Conservation (phyloP, 768 basidiomycete genomes). For the Pluteus cervinus region DNA sequence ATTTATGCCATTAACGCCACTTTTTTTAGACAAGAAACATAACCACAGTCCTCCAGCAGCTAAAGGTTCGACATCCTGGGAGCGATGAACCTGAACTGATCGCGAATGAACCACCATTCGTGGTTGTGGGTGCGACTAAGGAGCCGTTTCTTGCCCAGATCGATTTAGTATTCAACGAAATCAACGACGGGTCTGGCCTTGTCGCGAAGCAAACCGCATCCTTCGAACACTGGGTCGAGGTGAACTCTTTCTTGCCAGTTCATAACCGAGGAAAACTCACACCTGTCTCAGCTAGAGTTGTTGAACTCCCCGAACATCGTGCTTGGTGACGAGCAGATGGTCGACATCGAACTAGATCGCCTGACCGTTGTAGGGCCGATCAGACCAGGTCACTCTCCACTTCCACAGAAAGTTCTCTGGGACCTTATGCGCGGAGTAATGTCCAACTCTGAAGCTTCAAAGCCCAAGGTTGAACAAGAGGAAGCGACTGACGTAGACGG, state of each 20-base stretch:
- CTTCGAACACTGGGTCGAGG: conserved; percentile 53
- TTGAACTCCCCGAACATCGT: conserved; percentile 24
- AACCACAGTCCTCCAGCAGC: conserved; percentile 34
- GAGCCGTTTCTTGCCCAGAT: conserved; percentile 42
- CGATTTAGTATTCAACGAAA: conserved; percentile 37
- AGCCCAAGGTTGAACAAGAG: too few species aligned
- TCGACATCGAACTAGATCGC: conserved; percentile 49
- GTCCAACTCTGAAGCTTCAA: too few species aligned
- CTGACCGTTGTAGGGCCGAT: conserved; percentile 33
- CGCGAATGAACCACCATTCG: conserved; percentile 35
- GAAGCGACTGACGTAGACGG: too few species aligned
- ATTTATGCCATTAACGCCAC: conserved; percentile 5
- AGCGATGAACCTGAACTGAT: conserved; percentile 9
- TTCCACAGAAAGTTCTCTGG: conserved; percentile 34
- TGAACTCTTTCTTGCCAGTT: conserved; percentile 14
- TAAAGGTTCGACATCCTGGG: conserved; percentile 27
- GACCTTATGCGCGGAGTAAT: conserved; percentile 12
- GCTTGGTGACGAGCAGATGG: conserved; percentile 42
- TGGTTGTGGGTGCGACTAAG: conserved; percentile 33
- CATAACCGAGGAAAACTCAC: background rate
- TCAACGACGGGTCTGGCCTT: conserved; percentile 11
- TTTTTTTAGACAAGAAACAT: conserved; percentile 33
- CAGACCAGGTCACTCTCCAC: conserved; percentile 22
- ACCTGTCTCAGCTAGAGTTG: conserved; percentile 32
- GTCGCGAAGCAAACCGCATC: conserved; percentile 27